phyloP scores from a whole-genome alignment of 169 alveolate genomes.

The Cryptosporidium sp. region DNA sequence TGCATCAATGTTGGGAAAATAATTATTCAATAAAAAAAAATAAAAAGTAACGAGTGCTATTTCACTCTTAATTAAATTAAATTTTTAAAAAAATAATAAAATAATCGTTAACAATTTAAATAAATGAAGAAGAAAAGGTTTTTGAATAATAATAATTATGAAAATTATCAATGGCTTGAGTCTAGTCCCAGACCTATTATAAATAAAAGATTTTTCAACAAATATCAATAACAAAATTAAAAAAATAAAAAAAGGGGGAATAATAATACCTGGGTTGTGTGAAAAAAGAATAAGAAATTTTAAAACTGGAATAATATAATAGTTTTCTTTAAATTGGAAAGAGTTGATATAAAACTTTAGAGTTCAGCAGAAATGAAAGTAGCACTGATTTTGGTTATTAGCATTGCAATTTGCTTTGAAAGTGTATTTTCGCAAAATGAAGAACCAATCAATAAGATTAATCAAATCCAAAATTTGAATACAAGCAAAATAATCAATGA shows the following conservation, averaged over 20 bases:
- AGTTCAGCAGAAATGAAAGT: background rate
- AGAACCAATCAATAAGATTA: background rate
- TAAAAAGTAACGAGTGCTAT: no score
- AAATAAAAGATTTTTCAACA: background rate
- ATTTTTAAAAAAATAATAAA: background rate
- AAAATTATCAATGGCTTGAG: background rate
- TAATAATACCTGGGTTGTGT: background rate
- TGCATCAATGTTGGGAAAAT: no score
- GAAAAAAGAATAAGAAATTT: background rate
- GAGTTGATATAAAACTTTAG: background rate
- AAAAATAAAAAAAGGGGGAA: background rate
- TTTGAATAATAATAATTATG: background rate
- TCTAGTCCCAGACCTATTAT: constrained; percentile 26
- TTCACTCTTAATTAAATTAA: no score
- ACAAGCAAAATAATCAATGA: background rate
- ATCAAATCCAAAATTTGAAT: background rate
- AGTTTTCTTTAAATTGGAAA: background rate
- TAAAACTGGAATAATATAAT: background rate
- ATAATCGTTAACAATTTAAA: background rate
- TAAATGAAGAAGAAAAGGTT: background rate
- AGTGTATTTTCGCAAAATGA: constrained; percentile 6
- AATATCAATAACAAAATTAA: background rate
- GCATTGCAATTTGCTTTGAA: background rate
- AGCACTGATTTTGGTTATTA: background rate
- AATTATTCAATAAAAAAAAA: no score